Evolutionary conservation across 1,139 yeast species (phyloP).

Genomic region (Torulaspora globosa): DNA sequence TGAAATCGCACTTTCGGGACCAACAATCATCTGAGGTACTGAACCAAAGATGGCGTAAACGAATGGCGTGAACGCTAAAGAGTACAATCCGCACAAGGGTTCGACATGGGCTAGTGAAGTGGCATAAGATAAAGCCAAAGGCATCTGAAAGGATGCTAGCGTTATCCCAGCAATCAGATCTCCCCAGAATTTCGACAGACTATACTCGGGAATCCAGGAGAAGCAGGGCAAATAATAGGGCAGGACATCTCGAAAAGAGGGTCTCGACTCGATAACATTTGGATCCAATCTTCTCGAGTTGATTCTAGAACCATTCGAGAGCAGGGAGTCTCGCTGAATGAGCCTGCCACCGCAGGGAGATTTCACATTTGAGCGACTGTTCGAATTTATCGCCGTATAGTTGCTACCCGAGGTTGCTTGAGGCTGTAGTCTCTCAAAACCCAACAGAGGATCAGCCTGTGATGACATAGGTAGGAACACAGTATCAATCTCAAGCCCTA

Average conservation of each 20-base stretch:
- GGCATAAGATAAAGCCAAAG: conserved; percentile 84
- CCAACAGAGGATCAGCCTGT: conserved; percentile 6
- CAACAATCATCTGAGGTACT: conserved; percentile 94
- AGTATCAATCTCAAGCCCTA: background rate
- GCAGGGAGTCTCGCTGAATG: conserved; percentile 1
- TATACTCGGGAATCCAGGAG: conserved; percentile 72
- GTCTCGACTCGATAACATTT: conserved; percentile 7
- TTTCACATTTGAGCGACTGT: background rate
- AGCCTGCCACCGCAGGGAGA: background rate
- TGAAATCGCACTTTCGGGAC: conserved; percentile 94
- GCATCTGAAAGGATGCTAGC: conserved; percentile 86
- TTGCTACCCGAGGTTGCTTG: conserved; percentile 8
- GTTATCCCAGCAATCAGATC: conserved; percentile 85
- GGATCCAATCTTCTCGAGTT: conserved; percentile 11
- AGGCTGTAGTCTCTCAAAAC: conserved; percentile 1
- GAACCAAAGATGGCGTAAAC: conserved; percentile 81
- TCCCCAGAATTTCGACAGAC: conserved; percentile 51
- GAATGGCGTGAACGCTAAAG: conserved; percentile 78
- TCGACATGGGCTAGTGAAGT: conserved; percentile 89
- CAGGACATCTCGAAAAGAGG: conserved; percentile 30
- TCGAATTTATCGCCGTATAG: conserved; percentile 6
- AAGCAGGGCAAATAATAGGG: conserved; percentile 80
- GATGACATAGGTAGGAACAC: conserved; percentile 3
- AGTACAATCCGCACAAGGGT: conserved; percentile 76
- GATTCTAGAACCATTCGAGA: conserved; percentile 4